A percentile compares a stretch with the other conserved stretches of the same genome.
phyloP scores from a whole-genome alignment of 1,139 yeast species.

The Tardiomyces digboiensis region DNA sequence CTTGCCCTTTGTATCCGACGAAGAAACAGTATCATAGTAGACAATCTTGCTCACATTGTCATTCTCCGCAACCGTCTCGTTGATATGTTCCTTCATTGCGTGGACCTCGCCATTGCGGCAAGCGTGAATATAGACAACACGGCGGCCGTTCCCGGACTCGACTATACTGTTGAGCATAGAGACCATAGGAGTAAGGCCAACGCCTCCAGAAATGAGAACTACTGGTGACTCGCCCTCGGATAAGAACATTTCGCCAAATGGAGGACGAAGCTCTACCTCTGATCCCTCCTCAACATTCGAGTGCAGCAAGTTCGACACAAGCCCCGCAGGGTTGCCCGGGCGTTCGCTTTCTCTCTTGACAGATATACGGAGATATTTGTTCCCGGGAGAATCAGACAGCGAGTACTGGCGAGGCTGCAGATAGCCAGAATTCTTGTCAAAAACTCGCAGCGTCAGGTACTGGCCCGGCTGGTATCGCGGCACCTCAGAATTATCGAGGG shows the following conservation, averaged over 20 bases:
- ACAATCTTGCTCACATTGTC: conserved; percentile 2
- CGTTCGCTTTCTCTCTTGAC: conserved; percentile 29
- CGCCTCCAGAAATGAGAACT: conserved; percentile 50
- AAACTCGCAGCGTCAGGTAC: conserved; percentile 40
- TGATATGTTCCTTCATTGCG: conserved; percentile 2
- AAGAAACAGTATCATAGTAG: conserved; percentile 4
- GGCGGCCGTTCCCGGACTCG: conserved; percentile 6
- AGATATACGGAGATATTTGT: conserved; percentile 41
- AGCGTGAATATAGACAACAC: conserved; percentile 1
- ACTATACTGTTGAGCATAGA: conserved; percentile 38
- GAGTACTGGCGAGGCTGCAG: conserved; percentile 42
- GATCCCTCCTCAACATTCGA: conserved; percentile 41
- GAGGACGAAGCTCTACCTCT: conserved; percentile 43
- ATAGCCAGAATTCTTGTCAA: conserved; percentile 22
- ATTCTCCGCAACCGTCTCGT: conserved; percentile 2
- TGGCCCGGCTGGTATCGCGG: conserved; percentile 45
- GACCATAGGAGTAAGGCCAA: conserved; percentile 58
- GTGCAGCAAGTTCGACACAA: conserved; percentile 47
- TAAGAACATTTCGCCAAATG: conserved; percentile 46
- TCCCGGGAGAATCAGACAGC: conserved; percentile 28
- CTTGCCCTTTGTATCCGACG: conserved; percentile 3
- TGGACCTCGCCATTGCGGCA: conserved; percentile 1
- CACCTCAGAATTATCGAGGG: conserved; percentile 35
- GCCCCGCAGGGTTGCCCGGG: conserved; percentile 35
- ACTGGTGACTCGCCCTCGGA: conserved; percentile 23